Percentiles rank a stretch among this genome's conserved stretches.
Conservation (phyloP, 1,139 yeast species). For the Blastobotrys aristatus region DNA sequence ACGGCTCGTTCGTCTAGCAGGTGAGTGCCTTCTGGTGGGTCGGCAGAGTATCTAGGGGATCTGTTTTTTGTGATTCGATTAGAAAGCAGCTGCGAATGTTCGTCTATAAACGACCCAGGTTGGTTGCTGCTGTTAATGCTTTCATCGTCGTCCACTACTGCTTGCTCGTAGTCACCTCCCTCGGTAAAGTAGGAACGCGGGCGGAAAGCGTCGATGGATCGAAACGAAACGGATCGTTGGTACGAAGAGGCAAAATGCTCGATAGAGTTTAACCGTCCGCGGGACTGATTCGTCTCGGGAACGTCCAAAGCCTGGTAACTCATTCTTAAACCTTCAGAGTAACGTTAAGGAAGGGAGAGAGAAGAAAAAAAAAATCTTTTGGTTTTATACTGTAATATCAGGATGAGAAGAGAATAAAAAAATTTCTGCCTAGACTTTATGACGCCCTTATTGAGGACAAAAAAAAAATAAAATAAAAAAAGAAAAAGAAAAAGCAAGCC, state of each 20-base stretch:
- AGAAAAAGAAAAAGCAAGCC: neutral
- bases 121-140: neutral
- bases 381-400: too few relatives aligned
- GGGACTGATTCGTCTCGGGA: neutral
- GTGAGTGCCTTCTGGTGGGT: slow-evolving; percentile 22
- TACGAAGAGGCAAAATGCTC: slow-evolving; percentile 75
- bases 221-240: slow-evolving; percentile 69
- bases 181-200: slow-evolving; percentile 47
- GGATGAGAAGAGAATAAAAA: too few relatives aligned
- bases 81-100: slow-evolving; percentile 7
- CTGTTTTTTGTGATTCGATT: slow-evolving; percentile 1
- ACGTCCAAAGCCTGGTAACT: slow-evolving; percentile 11
- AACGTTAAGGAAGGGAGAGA: neutral
- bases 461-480: too few relatives aligned
- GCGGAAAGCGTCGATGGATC: slow-evolving; percentile 48
- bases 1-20: slow-evolving; percentile 27
- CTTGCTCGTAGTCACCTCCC: slow-evolving; percentile 22
- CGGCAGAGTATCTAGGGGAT: slow-evolving; percentile 13
- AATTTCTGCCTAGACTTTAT: too few relatives aligned
- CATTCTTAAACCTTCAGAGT: neutral
- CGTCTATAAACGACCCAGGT: slow-evolving; percentile 3
- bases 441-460: neutral
- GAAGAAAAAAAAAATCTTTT: neutral
- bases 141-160: slow-evolving; percentile 19
- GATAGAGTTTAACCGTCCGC: slow-evolving; percentile 48